A percentile compares a stretch with the other conserved stretches of the same genome.
Conservation (phyloP, 805 yeast genomes). For the Metschnikowia borealis region DNA sequence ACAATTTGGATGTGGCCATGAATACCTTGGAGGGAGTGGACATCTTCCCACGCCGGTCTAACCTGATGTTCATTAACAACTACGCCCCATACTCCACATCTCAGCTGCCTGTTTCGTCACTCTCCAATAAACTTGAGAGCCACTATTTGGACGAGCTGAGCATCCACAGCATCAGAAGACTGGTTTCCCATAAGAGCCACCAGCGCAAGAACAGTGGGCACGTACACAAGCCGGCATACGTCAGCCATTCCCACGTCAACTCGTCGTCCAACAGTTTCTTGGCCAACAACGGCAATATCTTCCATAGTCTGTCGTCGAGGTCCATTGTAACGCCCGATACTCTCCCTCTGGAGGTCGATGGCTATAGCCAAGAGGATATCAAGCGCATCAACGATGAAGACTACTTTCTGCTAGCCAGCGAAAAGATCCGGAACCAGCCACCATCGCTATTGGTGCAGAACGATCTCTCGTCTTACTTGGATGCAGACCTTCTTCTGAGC, state of each 20-base stretch:
- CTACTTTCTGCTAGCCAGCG: conserved; percentile 1
- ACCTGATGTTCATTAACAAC: conserved; percentile 15
- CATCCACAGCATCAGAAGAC: conserved; percentile 4
- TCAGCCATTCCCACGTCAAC: neutral
- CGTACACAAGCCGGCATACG: conserved; percentile 16
- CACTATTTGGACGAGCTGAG: conserved; percentile 19
- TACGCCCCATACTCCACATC: conserved; percentile 7
- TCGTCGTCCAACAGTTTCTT: neutral
- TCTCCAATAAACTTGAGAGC: conserved; percentile 27
- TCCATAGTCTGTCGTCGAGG: conserved; percentile 3
- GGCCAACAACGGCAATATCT: conserved; percentile 6
- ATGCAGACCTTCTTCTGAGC: conserved; percentile 5
- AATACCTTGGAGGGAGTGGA: neutral
- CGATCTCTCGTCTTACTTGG: conserved; percentile 1
- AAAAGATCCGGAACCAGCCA: conserved; percentile 5
- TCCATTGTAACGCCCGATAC: neutral
- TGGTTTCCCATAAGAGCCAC: conserved; percentile 10
- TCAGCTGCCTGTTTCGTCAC: conserved; percentile 21
- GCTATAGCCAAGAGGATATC: neutral
- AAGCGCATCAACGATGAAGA: neutral
- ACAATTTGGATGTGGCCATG: neutral
- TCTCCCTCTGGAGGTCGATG: neutral
- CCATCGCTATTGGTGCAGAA: conserved; percentile 6
- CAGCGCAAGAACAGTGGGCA: conserved; percentile 16
- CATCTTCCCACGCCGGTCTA: conserved; percentile 1